Evolutionary conservation across 192 early-diverging fungal genomes (phyloP).

Genomic region (Gryganskiella cystojenkinii): DNA sequence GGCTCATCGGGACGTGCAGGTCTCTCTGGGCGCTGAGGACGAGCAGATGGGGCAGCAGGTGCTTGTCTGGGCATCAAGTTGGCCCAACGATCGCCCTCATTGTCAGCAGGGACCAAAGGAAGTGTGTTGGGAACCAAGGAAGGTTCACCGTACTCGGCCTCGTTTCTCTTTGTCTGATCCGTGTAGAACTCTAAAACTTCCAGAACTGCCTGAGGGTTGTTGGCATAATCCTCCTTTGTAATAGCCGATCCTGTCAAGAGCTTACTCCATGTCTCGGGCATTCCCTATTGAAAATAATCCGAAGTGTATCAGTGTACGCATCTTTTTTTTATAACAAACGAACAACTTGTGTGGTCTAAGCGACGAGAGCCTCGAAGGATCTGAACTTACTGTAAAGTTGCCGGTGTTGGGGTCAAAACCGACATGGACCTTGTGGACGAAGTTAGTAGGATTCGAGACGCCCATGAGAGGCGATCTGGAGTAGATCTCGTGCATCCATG

Average conservation of each 20-base stretch:
- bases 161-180: constrained; percentile 74
- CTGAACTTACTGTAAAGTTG: constrained; percentile 61
- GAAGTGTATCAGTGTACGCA: neutral
- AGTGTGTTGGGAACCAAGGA: constrained; percentile 36
- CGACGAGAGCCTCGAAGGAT: neutral
- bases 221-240: constrained; percentile 97
- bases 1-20: constrained; percentile 38
- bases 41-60: constrained; percentile 35
- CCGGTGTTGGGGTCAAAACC: constrained; percentile 73
- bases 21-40: constrained; percentile 36
- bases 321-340: constrained; percentile 11
- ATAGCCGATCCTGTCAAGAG: constrained; percentile 94
- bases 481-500: constrained; percentile 99
- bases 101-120: constrained; percentile 38
- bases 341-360: constrained; percentile 2
- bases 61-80: constrained; percentile 65
- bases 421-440: constrained; percentile 87
- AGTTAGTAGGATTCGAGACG: constrained; percentile 86
- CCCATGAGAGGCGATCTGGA: constrained; percentile 83
- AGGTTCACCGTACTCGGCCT: constrained; percentile 62
- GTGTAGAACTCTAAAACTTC: constrained; percentile 99
- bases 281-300: constrained; percentile 62
- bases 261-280: constrained; percentile 96
- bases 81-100: constrained; percentile 66
- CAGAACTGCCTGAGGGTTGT: constrained; percentile 97